These are phyloP conservation scores for Colletotrichum liaoningense DNA, from an alignment of 2,329 filamentous ascomycete genomes.

Conservation along the genomic window DNA sequence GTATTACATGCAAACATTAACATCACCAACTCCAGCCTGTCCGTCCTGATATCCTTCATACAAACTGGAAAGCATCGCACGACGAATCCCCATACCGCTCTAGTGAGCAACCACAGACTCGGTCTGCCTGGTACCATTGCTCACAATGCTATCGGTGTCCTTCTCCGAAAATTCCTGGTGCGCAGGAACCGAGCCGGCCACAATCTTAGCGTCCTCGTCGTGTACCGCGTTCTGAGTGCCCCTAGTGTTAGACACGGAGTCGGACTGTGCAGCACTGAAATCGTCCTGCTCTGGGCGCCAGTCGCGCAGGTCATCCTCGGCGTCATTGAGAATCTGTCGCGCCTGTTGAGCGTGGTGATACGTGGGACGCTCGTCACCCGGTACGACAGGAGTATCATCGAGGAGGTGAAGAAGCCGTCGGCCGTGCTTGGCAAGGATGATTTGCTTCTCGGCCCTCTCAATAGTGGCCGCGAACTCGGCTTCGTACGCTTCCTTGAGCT, in stretches of 20 bases:
- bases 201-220: conserved; percentile 27
- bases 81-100: no score
- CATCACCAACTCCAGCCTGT: neutral
- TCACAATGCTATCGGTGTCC: neutral
- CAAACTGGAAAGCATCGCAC: neutral
- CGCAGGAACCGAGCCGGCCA: conserved; percentile 11
- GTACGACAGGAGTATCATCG: conserved; percentile 90
- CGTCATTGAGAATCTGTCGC: conserved; percentile 89
- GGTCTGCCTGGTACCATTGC: conserved; percentile 18
- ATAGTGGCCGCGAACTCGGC: conserved; percentile 90
- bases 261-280: conserved; percentile 27
- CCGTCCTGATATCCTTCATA: neutral
- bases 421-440: conserved; percentile 91
- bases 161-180: neutral
- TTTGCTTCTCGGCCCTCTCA: conserved; percentile 96
- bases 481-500: conserved; percentile 95
- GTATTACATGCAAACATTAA: neutral
- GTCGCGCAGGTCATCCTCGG: conserved; percentile 85
- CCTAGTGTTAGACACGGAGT: conserved; percentile 6
- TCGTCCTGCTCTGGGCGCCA: conserved; percentile 69
- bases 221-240: conserved; percentile 16
- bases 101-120: conserved; percentile 8
- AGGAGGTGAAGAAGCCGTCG: conserved; percentile 85
- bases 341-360: conserved; percentile 77
- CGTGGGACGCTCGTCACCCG: conserved; percentile 79